Evolutionary conservation across 345 rosid species (phyloP).

Genomic region (Camelina sativa): DNA sequence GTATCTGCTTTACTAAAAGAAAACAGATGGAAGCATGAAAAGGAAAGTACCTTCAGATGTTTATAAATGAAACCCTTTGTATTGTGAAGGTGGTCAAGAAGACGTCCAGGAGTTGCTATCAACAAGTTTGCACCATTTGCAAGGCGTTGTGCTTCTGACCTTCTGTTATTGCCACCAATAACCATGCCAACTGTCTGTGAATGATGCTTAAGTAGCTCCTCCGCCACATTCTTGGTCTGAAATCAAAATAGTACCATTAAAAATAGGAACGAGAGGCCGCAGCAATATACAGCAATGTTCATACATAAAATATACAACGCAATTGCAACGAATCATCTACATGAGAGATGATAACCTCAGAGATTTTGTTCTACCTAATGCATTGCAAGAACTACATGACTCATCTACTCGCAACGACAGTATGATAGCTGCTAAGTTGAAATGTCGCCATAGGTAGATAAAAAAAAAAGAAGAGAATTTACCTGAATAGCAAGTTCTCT

Average conservation of each 20-base stretch:
- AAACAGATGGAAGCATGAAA: slow-evolving; percentile 8
- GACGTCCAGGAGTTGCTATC: slow-evolving; percentile 98
- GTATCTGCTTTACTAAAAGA: not conserved
- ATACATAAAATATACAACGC: slow-evolving; percentile 13
- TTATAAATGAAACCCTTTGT: slow-evolving; percentile 86
- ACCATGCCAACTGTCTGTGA: slow-evolving; percentile 88
- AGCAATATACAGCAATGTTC: slow-evolving; percentile 8
- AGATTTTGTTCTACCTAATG: not conserved
- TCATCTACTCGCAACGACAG: slow-evolving; percentile 16
- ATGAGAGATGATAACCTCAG: slow-evolving; percentile 9
- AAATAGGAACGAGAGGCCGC: slow-evolving; percentile 3
- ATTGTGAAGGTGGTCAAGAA: slow-evolving; percentile 94
- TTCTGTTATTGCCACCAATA: slow-evolving; percentile 87
- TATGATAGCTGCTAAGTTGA: not conserved
- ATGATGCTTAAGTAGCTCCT: slow-evolving; percentile 89
- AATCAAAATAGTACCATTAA: slow-evolving; percentile 13
- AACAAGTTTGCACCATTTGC: slow-evolving; percentile 83
- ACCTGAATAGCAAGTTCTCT: slow-evolving; percentile 99
- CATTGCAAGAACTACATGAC: slow-evolving; percentile 11
- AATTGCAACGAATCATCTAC: not conserved
- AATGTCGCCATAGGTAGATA: not conserved
- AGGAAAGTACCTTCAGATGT: slow-evolving; percentile 70
- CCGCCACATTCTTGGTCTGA: slow-evolving; percentile 91
- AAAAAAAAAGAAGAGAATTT: not conserved
- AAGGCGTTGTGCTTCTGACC: slow-evolving; percentile 82